Evolutionary conservation across 2,329 filamentous ascomycete genomes (phyloP).

Genomic region (Graphiopsis chlorocephala): DNA sequence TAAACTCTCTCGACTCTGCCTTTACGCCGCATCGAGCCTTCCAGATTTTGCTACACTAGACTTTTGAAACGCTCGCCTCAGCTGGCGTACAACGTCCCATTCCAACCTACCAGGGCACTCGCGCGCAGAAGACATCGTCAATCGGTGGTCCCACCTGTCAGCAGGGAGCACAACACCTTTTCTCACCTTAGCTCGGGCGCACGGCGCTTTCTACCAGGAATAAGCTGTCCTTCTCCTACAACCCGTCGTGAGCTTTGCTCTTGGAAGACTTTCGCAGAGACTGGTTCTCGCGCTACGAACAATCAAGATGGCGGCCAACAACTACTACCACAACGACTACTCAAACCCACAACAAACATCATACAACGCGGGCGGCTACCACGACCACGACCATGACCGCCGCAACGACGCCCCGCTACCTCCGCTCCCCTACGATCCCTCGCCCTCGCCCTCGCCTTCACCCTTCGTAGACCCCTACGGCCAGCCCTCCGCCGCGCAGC

Average conservation of each 20-base stretch:
- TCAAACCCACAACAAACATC: constrained; percentile 22
- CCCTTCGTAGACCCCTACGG: constrained; percentile 36
- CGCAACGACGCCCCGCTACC: constrained; percentile 43
- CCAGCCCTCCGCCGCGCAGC: constrained; percentile 24
- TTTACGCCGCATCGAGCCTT: neutral
- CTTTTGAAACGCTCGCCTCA: neutral
- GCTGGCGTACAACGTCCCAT: neutral
- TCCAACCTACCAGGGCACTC: neutral
- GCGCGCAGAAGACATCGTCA: neutral
- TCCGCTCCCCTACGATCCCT: constrained; percentile 23
- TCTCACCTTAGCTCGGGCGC: constrained; percentile 4
- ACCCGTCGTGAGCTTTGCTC: neutral
- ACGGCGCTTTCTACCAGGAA: neutral
- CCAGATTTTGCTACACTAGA: neutral
- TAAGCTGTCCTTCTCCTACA: neutral
- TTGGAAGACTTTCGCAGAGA: neutral
- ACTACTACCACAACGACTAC: constrained; percentile 60
- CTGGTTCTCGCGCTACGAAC: constrained; percentile 12
- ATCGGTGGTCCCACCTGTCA: constrained; percentile 10
- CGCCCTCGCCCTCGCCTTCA: constrained; percentile 25
- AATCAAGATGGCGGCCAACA: constrained; percentile 48
- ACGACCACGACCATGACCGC: constrained; percentile 27
- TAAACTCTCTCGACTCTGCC: neutral
- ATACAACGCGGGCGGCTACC: constrained; percentile 38
- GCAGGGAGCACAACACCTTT: constrained; percentile 1